Conservation (phyloP, 257 asterid species). For the Paraleonurus japonicus region DNA sequence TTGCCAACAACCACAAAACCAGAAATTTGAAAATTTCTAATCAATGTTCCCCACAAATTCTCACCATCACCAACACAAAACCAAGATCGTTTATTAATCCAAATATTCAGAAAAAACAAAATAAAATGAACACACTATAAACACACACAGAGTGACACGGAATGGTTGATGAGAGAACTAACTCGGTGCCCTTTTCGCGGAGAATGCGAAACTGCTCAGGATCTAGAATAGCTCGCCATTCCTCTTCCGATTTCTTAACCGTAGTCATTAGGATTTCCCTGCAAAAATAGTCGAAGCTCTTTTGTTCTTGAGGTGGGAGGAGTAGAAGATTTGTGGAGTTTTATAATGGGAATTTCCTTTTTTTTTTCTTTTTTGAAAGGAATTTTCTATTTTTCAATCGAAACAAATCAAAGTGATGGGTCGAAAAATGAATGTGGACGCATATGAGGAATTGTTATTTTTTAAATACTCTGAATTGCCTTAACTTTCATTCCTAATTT, state of each 20-base stretch:
- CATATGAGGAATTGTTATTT: neutral
- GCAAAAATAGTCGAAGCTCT: neutral
- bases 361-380: no score
- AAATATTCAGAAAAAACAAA: neutral
- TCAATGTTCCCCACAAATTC: neutral
- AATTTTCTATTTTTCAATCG: neutral
- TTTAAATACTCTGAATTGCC: no score
- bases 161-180: neutral
- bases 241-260: slow-evolving; percentile 63
- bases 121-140: neutral
- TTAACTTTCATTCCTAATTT: neutral
- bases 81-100: neutral
- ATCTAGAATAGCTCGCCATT: slow-evolving; percentile 67
- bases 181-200: slow-evolving; percentile 81
- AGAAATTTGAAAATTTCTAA: neutral
- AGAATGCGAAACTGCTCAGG: slow-evolving; percentile 73
- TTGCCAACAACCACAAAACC: neutral
- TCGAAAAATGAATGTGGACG: neutral
- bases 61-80: neutral
- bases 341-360: neutral
- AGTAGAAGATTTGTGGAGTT: neutral
- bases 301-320: neutral
- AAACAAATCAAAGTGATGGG: neutral
- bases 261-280: slow-evolving; percentile 12
- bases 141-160: neutral